Conservation (phyloP, 306 rosid species). For the Cicer arietinum region DNA sequence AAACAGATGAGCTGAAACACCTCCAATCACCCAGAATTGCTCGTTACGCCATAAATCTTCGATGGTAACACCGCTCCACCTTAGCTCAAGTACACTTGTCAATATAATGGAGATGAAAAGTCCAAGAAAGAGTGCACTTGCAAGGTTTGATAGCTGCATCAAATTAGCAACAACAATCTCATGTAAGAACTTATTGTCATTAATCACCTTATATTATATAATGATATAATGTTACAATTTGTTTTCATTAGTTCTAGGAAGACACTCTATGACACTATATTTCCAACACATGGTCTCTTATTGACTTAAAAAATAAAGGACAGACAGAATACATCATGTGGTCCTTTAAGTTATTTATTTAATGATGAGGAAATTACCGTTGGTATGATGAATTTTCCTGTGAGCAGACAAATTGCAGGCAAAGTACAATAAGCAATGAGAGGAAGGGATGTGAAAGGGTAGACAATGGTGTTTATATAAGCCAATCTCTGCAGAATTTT, state of each 20-base stretch:
- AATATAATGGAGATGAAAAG: conserved; percentile 87
- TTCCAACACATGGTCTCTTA: too few species aligned
- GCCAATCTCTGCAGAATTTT: conserved; percentile 87
- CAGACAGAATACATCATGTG: too few species aligned
- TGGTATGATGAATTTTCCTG: conserved; percentile 97
- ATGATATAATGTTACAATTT: too few species aligned
- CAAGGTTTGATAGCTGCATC: conserved; percentile 91
- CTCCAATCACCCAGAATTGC: conserved; percentile 95
- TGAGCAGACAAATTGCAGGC: conserved; percentile 96
- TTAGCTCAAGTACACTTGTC: conserved; percentile 80
- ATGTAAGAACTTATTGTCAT: conserved; percentile 17
- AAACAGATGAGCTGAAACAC: conserved; percentile 94
- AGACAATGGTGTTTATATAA: conserved; percentile 94
- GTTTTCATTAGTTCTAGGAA: too few species aligned
- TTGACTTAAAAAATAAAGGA: too few species aligned
- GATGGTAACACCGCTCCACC: conserved; percentile 92
- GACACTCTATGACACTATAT: too few species aligned
- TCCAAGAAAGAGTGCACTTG: conserved; percentile 88
- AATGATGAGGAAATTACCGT: conserved; percentile 64
- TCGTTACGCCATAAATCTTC: conserved; percentile 90
- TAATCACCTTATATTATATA: background rate
- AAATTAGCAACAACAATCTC: conserved; percentile 8
- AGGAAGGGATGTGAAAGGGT: conserved; percentile 96
- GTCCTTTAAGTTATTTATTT: too few species aligned
- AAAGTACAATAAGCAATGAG: conserved; percentile 85